Conservation (phyloP, 352 stramenopile genomes). For the Pilasporangium apinafurcum region DNA sequence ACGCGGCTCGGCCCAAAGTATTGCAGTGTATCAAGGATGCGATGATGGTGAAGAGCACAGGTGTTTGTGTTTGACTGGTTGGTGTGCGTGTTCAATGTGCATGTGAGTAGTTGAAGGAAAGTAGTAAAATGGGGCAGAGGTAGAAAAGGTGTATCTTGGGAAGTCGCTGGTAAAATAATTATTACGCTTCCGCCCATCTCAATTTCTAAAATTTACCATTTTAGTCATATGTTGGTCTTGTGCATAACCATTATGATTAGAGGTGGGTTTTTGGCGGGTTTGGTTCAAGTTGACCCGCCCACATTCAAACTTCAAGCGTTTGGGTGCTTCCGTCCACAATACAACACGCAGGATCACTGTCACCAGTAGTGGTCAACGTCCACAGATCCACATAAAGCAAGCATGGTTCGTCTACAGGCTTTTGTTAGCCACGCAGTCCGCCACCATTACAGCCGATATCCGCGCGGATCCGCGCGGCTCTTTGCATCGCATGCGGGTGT, state of each 20-base stretch:
- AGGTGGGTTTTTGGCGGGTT: slow-evolving; percentile 2
- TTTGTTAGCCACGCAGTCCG: slow-evolving; percentile 5
- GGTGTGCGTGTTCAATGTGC: too few relatives aligned
- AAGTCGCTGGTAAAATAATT: too few relatives aligned
- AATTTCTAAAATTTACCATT: neutral
- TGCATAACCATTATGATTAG: too few relatives aligned
- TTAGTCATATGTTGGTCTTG: neutral
- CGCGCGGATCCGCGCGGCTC: slow-evolving; percentile 4
- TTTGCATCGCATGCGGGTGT: slow-evolving; percentile 37
- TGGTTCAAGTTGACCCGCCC: slow-evolving; percentile 27
- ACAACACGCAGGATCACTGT: too few relatives aligned
- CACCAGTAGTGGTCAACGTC: too few relatives aligned
- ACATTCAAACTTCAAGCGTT: slow-evolving; percentile 4
- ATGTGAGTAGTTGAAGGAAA: too few relatives aligned
- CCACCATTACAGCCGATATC: slow-evolving; percentile 1
- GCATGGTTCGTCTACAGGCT: slow-evolving; percentile 2
- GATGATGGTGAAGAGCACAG: too few relatives aligned
- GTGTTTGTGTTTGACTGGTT: too few relatives aligned
- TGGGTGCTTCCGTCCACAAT: neutral
- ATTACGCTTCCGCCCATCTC: slow-evolving; percentile 1
- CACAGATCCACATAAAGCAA: neutral
- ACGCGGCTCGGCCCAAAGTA: too few relatives aligned
- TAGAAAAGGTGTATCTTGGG: too few relatives aligned
- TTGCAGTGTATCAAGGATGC: too few relatives aligned
- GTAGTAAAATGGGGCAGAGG: too few relatives aligned